Percentiles rank a stretch among this genome's conserved stretches.
These are phyloP conservation scores for Plectosphaerella sp. DNA, from an alignment of 2,329 filamentous ascomycete genomes.

Conservation along the genomic window DNA sequence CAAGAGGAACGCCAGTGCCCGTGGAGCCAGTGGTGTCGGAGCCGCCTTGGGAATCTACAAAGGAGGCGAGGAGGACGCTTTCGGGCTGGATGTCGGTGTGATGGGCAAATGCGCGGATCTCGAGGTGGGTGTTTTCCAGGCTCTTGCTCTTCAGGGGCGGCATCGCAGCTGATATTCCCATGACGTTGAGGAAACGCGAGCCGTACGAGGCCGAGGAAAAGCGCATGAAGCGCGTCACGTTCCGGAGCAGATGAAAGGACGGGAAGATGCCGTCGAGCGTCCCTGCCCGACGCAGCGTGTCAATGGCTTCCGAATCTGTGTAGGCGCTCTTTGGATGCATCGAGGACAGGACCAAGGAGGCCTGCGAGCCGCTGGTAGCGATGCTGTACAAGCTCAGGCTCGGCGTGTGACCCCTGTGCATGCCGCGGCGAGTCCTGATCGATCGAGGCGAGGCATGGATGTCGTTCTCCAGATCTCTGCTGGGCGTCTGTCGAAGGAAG, in stretches of 20 bases:
- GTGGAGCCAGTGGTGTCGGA: slow-evolving; percentile 61
- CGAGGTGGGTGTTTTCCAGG: slow-evolving; percentile 48
- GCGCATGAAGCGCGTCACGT: slow-evolving; percentile 60
- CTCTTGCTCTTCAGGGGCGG: slow-evolving; percentile 27
- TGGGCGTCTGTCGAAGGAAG: slow-evolving; percentile 9
- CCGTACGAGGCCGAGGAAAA: slow-evolving; percentile 66
- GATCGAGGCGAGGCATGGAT: background rate
- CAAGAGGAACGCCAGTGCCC: slow-evolving; percentile 62
- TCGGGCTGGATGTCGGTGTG: slow-evolving; percentile 55
- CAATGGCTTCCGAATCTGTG: slow-evolving; percentile 41
- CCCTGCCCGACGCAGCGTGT: slow-evolving; percentile 45
- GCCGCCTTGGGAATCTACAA: slow-evolving; percentile 64
- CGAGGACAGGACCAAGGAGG: slow-evolving; percentile 46
- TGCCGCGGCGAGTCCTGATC: slow-evolving; percentile 18
- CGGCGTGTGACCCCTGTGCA: slow-evolving; percentile 32
- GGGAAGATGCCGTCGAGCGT: slow-evolving; percentile 57
- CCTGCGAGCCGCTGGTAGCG: slow-evolving; percentile 49
- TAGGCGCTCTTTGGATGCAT: slow-evolving; percentile 45
- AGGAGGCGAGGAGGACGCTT: slow-evolving; percentile 64
- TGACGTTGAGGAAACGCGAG: slow-evolving; percentile 56
- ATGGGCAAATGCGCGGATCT: slow-evolving; percentile 59
- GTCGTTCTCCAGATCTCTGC: slow-evolving; percentile 12
- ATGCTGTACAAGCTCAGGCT: slow-evolving; percentile 63
- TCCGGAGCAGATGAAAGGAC: slow-evolving; percentile 52
- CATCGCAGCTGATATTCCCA: slow-evolving; percentile 54